Base-by-base conservation (phyloP, 129 eudicot species). In the Pittosporum tobira region DNA sequence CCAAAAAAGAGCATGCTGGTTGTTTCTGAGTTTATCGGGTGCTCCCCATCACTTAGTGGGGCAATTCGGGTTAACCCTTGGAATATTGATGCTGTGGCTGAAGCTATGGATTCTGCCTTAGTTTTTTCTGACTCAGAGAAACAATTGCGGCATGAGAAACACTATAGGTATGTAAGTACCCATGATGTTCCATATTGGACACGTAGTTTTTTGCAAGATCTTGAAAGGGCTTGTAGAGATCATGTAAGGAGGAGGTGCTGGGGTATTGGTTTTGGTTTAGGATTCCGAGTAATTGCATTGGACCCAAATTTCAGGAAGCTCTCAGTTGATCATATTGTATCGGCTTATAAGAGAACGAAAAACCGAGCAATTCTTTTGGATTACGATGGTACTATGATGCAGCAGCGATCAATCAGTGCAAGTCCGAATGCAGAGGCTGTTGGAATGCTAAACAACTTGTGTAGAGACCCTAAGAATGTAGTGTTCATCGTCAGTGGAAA, bases 141-240 rank as follows among this genome's bases (percentile, higher is more conserved):
- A 53, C 95, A 89, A 64, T 59, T 89, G 78, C 68, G 97, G 66
- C 97, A 89, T 56, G 97, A 89, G 61, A 89, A 89, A 59, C 95
- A 89, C 55, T 80, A 89, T 54, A 73, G 82, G 36, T 89, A 84
- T 30, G 95, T 84, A 44, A 84, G 93, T 46, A 84, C 88, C 5
- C 97, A 89, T 34, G 93, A 89, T 65, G 97, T 89, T 46, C 93
- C 91, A 1, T 89, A 81, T 61, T 84, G 95, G 97, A 90, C 97
- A 4, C 83, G 74, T 3, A 82, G 93, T 67, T 89, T 89, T 68
- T 70, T 84, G 85, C 85, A 82, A 62, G 95, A 89, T 77, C 84
- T 89, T 6, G 91, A 89, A 47, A 72, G 97, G 64, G 87, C 95
- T 0, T 89, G 97, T 47, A 57, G 88, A 66, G 97, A 85, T 34